A percentile compares a stretch with the other conserved stretches of the same genome.
These are phyloP conservation scores for Didymellaceae sp. DNA, from an alignment of 2,329 filamentous ascomycete species.

Conservation along the genomic window DNA sequence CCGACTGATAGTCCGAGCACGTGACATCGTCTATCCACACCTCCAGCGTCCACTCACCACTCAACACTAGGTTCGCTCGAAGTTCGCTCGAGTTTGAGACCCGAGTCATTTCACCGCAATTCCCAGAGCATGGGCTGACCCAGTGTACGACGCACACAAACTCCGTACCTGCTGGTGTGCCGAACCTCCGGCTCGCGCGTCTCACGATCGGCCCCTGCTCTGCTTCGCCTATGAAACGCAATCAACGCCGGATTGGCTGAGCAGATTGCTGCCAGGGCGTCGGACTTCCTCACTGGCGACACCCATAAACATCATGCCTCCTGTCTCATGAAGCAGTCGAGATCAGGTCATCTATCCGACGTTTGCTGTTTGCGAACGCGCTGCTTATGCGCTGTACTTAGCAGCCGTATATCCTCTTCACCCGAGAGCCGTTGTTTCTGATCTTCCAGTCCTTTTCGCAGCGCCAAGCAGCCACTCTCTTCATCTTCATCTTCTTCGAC, in stretches of 20 bases:
- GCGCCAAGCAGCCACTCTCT: constrained; percentile 18
- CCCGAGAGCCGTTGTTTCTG: constrained; percentile 15
- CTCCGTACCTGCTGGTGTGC: constrained; percentile 6
- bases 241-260: constrained; percentile 22
- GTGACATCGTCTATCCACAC: background rate
- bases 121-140: background rate
- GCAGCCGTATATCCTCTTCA: constrained; percentile 19
- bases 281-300: constrained; percentile 24
- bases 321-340: constrained; percentile 26
- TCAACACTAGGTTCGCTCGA: too few relatives aligned
- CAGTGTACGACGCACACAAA: background rate
- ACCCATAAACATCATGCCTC: constrained; percentile 16
- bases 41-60: background rate
- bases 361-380: constrained; percentile 31
- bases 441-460: constrained; percentile 10
- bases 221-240: constrained; percentile 33
- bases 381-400: constrained; percentile 26
- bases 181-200: constrained; percentile 22
- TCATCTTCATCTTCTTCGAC: constrained; percentile 16
- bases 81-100: background rate
- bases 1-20: too few relatives aligned
- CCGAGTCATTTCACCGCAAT: background rate
- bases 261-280: constrained; percentile 15
- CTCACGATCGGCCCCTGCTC: constrained; percentile 34
- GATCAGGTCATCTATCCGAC: constrained; percentile 34